Base-by-base conservation (phyloP, 2,329 filamentous ascomycete species). In the Hypoxylon sp. region DNA sequence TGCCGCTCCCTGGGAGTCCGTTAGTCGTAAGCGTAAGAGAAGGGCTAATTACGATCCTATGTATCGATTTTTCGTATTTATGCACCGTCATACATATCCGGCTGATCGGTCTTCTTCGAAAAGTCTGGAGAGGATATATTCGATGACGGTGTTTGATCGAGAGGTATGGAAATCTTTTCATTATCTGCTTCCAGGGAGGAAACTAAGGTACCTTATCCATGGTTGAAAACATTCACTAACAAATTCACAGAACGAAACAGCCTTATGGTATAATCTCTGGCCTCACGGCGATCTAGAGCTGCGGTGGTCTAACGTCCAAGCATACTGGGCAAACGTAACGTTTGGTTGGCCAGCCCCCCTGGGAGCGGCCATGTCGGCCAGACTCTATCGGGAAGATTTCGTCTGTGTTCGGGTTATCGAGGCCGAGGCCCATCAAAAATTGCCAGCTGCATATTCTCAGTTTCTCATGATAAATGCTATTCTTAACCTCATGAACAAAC, bases 41-140 rank as follows among this genome's bases (percentile, higher is more conserved):
- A 7, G 2, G 28, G 5, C 5, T 30, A 30, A 30, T 30, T 30
- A 7, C 9, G 34, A 36, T n/a, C 34, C 34, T 36, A 36, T 41
- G 36, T 41, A 41, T 41, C 36, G 36, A 41, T 41, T 41, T 41
- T n/a, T 41, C 2, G n/a, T 41, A 41, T 41, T 41, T n/a, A 41
- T 41, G 36, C 36, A 41, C n/a, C n/a, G 36, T n/a, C 36, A 41
- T 41, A 5, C 7, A 1, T 30, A 30, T 6, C 28, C 28, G 9
- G 2, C 1, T 1, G 28, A 30, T 2, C 28, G 28, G 6, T 30
- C 28, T 30, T 7, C 28, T 30, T 7, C 28, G 28, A 30, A 30
- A 30, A 17, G n/a, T 11, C 36, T 41, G 1, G n/a, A 17, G 5
- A 41, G 36, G 36, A 2, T 41, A 7, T 41, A 41, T 9, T 41